Evolutionary conservation across 495 filamentous ascomycete species (phyloP).

Genomic region (Barbatosphaeria neglecta): DNA sequence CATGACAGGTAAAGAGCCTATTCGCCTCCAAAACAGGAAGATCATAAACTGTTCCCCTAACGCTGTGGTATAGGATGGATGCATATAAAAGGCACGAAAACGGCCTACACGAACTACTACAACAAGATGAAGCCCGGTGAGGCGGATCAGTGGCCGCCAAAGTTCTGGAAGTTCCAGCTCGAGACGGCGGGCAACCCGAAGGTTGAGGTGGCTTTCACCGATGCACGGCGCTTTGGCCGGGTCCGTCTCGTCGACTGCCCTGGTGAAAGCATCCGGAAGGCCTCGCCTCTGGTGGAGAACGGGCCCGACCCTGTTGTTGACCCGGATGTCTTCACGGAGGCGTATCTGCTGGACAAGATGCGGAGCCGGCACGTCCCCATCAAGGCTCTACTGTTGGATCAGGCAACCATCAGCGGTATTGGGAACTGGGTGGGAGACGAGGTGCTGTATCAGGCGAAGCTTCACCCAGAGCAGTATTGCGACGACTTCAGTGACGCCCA

Average conservation of each 20-base stretch:
- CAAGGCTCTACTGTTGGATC: conserved; percentile 78
- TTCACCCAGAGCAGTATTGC: conserved; percentile 88
- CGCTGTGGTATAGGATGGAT: conserved; percentile 62
- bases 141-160: conserved; percentile 67
- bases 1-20: conserved; percentile 41
- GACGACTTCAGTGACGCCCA: conserved; percentile 67
- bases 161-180: conserved; percentile 77
- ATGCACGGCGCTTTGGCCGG: conserved; percentile 62
- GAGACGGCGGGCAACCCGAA: conserved; percentile 43
- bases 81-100: conserved; percentile 64
- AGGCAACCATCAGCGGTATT: conserved; percentile 81
- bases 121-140: conserved; percentile 50
- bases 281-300: conserved; percentile 73
- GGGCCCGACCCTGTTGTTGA: conserved; percentile 90
- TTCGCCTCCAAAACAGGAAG: too few relatives aligned
- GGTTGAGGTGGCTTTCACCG: conserved; percentile 73
- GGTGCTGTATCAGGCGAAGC: conserved; percentile 70
- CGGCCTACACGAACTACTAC: conserved; percentile 59
- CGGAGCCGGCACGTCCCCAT: conserved; percentile 65
- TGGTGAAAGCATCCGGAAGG: conserved; percentile 59
- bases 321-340: conserved; percentile 57
- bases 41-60: neutral
- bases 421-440: conserved; percentile 98
- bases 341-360: conserved; percentile 60
- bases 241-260: conserved; percentile 75